Conservation (phyloP, 345 rosid species). For the Hevea brasiliensis region DNA sequence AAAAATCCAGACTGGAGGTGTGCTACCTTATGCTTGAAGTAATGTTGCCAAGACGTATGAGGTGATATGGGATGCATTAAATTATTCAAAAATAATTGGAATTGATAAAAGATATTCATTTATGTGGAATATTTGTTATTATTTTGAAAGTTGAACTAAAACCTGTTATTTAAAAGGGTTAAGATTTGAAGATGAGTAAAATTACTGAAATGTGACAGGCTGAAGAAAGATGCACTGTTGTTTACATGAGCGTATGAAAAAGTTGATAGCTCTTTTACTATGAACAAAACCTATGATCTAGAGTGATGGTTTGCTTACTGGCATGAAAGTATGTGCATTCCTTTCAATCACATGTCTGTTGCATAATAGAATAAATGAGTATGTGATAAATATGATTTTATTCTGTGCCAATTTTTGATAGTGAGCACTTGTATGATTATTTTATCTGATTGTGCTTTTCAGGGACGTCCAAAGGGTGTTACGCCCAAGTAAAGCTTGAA, state of each 20-base stretch:
- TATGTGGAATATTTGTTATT: too few species aligned
- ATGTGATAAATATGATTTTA: not conserved
- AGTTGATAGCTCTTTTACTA: not conserved
- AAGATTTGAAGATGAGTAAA: too few species aligned
- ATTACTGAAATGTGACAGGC: not conserved
- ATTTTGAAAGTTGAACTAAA: too few species aligned
- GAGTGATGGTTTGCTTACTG: not conserved
- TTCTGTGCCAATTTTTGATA: not conserved
- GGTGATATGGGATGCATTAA: too few species aligned
- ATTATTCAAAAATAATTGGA: too few species aligned
- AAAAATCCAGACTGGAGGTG: too few species aligned
- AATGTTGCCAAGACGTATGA: too few species aligned
- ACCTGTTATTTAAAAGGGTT: too few species aligned
- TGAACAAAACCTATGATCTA: not conserved
- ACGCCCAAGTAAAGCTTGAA: constrained; percentile 91
- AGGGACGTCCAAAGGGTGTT: constrained; percentile 98
- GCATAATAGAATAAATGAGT: not conserved
- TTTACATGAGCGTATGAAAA: not conserved
- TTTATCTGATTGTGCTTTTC: constrained; percentile 28
- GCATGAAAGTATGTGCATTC: not conserved
- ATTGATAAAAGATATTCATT: not conserved
- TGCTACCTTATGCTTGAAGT: too few species aligned
- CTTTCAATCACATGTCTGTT: not conserved
- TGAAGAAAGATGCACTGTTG: not conserved
- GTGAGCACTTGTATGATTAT: not conserved